These are phyloP conservation scores for Fraxinus latifolia DNA, from an alignment of 305 asterid species.

Conservation along the genomic window DNA sequence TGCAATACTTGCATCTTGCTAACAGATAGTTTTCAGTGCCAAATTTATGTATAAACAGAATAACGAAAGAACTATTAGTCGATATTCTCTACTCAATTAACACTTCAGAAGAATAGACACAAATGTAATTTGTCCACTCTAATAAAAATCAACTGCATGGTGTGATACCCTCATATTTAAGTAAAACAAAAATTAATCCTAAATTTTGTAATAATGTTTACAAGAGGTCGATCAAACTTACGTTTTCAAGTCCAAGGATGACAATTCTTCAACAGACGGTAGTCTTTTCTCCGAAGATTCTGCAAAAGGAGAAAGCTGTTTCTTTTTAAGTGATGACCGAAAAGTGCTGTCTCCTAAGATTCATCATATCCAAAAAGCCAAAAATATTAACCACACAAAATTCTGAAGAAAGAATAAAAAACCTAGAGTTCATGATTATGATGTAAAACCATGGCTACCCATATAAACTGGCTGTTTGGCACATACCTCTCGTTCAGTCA, in stretches of 20 bases:
- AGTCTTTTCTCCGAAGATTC: slow-evolving; percentile 42
- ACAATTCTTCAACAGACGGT: slow-evolving; percentile 35
- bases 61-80: not conserved
- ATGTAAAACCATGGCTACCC: not conserved
- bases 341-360: not conserved
- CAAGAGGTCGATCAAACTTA: slow-evolving; percentile 44
- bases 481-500: not conserved
- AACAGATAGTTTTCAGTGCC: not conserved
- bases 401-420: slow-evolving; percentile 2
- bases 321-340: slow-evolving; percentile 8
- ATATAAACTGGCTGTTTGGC: not conserved
- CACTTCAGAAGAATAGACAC: not conserved
- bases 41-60: not conserved
- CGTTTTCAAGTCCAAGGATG: slow-evolving; percentile 65
- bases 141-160: not conserved
- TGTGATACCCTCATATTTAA: slow-evolving; percentile 5
- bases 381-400: not conserved
- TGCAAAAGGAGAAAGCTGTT: slow-evolving; percentile 31
- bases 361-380: slow-evolving; percentile 10
- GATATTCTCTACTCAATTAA: not conserved
- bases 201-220: slow-evolving; percentile 5
- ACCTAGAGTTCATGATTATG: not conserved
- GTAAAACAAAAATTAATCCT: not conserved
- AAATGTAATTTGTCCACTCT: not conserved
- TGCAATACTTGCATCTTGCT: not conserved